Conservation (phyloP, 108 stramenopile species). For the Schizochytrium sp. region DNA sequence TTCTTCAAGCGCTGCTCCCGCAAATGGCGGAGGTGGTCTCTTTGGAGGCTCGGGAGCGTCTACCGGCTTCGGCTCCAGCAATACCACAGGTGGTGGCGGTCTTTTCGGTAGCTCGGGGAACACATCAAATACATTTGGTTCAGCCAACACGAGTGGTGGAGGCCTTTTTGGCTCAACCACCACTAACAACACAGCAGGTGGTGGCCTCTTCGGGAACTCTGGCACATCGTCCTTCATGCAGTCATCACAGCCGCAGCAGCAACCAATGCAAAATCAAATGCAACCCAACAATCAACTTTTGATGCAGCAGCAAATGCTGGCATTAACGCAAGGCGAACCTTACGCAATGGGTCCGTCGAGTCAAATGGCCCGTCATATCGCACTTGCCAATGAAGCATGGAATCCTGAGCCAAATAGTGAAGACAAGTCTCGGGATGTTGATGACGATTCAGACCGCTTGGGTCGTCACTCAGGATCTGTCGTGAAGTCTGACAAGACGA, state of each 20-base stretch:
- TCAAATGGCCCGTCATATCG: slow-evolving; percentile 39
- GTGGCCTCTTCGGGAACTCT: background rate
- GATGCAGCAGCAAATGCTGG: background rate
- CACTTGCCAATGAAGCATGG: slow-evolving; percentile 58
- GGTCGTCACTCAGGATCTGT: background rate
- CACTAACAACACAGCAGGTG: background rate
- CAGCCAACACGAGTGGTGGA: background rate
- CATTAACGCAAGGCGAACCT: slow-evolving; percentile 33
- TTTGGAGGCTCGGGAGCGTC: background rate
- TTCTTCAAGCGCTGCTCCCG: slow-evolving; percentile 58
- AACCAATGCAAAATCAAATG: background rate
- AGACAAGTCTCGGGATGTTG: background rate
- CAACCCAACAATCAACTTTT: slow-evolving; percentile 24
- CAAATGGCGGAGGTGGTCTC: slow-evolving; percentile 68
- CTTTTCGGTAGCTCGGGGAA: background rate
- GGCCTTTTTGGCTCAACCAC: slow-evolving; percentile 20
- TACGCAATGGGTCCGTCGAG: slow-evolving; percentile 56
- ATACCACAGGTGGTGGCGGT: slow-evolving; percentile 14
- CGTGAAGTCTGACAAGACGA: background rate
- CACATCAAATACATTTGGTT: background rate
- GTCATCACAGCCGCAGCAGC: background rate
- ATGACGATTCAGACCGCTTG: background rate
- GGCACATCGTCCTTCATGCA: background rate
- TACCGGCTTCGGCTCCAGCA: background rate
- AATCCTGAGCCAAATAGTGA: slow-evolving; percentile 8